phyloP scores from a whole-genome alignment of 1,284 basidiomycete species.

The Pulveroboletus sp. region DNA sequence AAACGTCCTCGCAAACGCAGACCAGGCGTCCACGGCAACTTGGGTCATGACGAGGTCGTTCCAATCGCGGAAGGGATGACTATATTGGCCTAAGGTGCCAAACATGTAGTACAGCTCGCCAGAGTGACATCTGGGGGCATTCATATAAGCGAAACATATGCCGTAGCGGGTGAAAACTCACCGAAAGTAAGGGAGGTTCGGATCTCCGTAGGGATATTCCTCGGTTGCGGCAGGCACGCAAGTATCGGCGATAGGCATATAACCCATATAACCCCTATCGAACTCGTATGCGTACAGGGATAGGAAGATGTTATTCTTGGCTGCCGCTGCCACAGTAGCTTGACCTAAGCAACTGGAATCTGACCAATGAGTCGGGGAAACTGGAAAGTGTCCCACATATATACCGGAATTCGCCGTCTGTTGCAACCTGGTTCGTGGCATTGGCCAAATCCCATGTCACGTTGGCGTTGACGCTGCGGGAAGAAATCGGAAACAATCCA shows the following conservation, averaged over 20 bases:
- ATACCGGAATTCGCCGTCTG: conserved; percentile 13
- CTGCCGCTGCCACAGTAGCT: conserved; percentile 38
- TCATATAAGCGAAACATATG: background rate
- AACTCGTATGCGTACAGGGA: conserved; percentile 42
- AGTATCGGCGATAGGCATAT: conserved; percentile 39
- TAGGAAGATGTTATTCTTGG: conserved; percentile 38
- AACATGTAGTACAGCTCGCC: conserved; percentile 44
- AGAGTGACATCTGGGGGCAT: conserved; percentile 37
- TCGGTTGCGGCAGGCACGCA: conserved; percentile 39
- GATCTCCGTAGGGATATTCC: conserved; percentile 40
- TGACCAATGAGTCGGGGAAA: too few species aligned
- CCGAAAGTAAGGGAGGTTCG: conserved; percentile 33
- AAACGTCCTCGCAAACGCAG: conserved; percentile 42
- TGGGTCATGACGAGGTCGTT: conserved; percentile 43
- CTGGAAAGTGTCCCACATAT: background rate
- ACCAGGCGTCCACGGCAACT: conserved; percentile 41
- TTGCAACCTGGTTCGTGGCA: conserved; percentile 3
- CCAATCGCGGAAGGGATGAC: conserved; percentile 41
- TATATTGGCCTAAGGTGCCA: conserved; percentile 35
- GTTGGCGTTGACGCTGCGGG: background rate
- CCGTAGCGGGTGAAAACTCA: background rate
- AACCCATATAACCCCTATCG: conserved; percentile 43
- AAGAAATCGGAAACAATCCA: conserved; percentile 3
- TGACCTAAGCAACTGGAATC: conserved; percentile 39
- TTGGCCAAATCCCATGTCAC: conserved; percentile 11